Evolutionary conservation across 176 grass and related monocot genomes (phyloP), one percentile per base, ranked within the genome.

Genomic region (Coix lacrymajobi): DNA sequence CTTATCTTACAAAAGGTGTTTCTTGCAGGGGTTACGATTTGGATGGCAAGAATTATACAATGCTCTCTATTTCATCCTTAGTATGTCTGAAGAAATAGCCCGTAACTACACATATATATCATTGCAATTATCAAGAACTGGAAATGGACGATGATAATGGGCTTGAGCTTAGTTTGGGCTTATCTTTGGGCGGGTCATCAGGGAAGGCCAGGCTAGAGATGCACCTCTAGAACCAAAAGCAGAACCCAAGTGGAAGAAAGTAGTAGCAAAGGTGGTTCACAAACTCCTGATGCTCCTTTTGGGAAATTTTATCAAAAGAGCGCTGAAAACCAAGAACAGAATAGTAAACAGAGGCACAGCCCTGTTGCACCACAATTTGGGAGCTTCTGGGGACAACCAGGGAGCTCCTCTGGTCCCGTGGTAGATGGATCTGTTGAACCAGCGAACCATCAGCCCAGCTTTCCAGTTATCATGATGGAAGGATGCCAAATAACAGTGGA

Each of bases 131-230:
- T 48, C 41, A 71, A 28, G 70, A 81, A 46, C 10, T 72, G 14
- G 66, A 70, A 80, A 94, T 95, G 96, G 96, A 98, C 1, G 92
- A 95, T 30, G 94, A 97, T 7, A 97, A 89, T 87, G 92, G 89
- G 33, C 91, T 98, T 69, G 92, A 95, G 70, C 92, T 98, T 54
- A 98, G 91, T 76, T 90, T 98, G 78, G 96, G 92, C 49, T 92
- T 98, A 32, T 92, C 96, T 68, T 84, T 95, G 46, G 95, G 96
- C 24, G 92, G 92, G 10, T 82, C 80, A 26, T 84, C 89, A 22
- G 90, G 83, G 37, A 94, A 97, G 74, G 68, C 66, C 48, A 94
- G 75, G 76, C 73, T 83, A 88, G 71, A 69, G 91, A 91, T 63
- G 61, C 52, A 68, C 71, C 88, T 39, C 30, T 86, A 58, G 88